Conservation (phyloP, 345 rosid genomes). For the Citrus cavaleriei region DNA sequence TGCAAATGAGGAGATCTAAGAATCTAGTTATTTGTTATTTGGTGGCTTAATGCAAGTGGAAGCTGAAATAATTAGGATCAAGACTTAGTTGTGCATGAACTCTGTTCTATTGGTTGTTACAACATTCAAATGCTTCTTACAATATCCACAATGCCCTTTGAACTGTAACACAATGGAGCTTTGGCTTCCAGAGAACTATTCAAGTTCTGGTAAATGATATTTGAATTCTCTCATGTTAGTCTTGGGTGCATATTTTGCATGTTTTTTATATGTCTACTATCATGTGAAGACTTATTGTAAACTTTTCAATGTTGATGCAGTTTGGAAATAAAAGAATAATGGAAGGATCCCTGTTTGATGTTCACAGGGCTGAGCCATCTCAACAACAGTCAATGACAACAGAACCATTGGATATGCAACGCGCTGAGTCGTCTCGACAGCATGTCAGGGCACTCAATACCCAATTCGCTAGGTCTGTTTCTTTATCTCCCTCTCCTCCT, state of each 20-base stretch:
- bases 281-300: conserved; percentile 8
- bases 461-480: conserved; percentile 81
- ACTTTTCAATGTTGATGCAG: conserved; percentile 36
- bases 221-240: neutral
- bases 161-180: neutral
- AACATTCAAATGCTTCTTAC: neutral
- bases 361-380: conserved; percentile 48
- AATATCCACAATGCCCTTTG: neutral
- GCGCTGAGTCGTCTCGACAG: conserved; percentile 69
- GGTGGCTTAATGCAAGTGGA: neutral
- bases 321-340: conserved; percentile 60
- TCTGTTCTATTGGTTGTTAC: neutral
- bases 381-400: conserved; percentile 33
- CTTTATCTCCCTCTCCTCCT: conserved; percentile 17
- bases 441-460: conserved; percentile 92
- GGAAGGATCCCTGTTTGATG: conserved; percentile 55
- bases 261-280: neutral
- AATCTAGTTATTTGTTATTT: neutral
- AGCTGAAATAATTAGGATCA: neutral
- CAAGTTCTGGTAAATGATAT: neutral
- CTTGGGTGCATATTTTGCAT: neutral
- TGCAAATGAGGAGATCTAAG: neutral
- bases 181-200: neutral
- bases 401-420: conserved; percentile 42
- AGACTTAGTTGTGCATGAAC: neutral